Evolutionary conservation across 805 yeast species (phyloP).

Genomic region (Zygosaccharomyces pseudorouxii): DNA sequence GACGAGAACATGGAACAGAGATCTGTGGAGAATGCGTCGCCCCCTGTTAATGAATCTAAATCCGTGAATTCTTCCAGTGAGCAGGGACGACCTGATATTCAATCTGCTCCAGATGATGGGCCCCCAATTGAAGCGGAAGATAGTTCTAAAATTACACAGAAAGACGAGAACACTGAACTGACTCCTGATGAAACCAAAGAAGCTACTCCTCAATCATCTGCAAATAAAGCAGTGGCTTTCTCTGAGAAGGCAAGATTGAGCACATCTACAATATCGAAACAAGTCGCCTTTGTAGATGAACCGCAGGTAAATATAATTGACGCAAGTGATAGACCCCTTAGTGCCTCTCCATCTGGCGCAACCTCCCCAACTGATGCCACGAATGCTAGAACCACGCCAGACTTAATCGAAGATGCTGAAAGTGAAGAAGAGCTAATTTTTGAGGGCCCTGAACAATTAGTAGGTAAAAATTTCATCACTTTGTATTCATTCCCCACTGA

Average conservation of each 20-base stretch:
- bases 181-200: neutral
- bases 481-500: slow-evolving; percentile 40
- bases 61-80: neutral
- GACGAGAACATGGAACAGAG: neutral
- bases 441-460: slow-evolving; percentile 68
- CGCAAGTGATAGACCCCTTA: slow-evolving; percentile 10
- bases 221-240: neutral
- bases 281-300: slow-evolving; percentile 21
- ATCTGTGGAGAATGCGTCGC: neutral
- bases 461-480: slow-evolving; percentile 50
- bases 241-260: neutral
- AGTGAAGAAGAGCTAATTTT: slow-evolving; percentile 31
- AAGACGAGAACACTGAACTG: neutral
- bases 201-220: neutral
- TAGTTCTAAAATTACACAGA: neutral
- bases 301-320: slow-evolving; percentile 20
- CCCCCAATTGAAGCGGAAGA: neutral
- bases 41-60: neutral
- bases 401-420: slow-evolving; percentile 16
- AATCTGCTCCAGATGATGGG: neutral
- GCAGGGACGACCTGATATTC: neutral
- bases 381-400: slow-evolving; percentile 8
- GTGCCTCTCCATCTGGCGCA: neutral
- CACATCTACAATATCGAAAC: slow-evolving; percentile 9
- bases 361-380: slow-evolving; percentile 10